Evolutionary conservation across 2,329 filamentous ascomycete genomes (phyloP).

Genomic region (Monosporascus ibericus): DNA sequence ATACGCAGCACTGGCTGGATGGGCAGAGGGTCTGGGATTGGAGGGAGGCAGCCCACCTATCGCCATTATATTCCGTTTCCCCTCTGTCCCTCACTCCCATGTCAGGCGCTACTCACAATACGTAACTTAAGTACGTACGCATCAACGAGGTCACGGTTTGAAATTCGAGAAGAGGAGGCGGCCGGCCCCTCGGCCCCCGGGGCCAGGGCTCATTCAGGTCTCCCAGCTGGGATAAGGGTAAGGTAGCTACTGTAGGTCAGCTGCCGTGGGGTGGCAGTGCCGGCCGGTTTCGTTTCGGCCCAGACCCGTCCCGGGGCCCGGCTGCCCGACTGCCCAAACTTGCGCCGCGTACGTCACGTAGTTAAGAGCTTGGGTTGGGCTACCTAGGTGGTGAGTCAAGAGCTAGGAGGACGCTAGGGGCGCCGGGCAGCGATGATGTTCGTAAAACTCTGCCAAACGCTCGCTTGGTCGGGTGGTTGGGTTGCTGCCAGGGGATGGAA

Average conservation of each 20-base stretch:
- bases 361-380: too few species aligned
- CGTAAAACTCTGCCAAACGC: too few species aligned
- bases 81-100: background rate
- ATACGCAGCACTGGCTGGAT: background rate
- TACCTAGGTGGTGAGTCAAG: too few species aligned
- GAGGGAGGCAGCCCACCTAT: conserved; percentile 2
- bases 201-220: background rate
- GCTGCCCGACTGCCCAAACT: too few species aligned
- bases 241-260: conserved; percentile 1
- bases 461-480: too few species aligned
- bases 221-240: too few species aligned
- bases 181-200: background rate
- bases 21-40: background rate
- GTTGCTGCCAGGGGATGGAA: too few species aligned
- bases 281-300: background rate
- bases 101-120: background rate
- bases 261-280: conserved; percentile 9
- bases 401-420: too few species aligned
- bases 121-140: background rate
- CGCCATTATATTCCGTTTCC: background rate
- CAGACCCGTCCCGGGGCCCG: background rate
- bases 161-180: background rate
- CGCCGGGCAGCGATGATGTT: too few species aligned
- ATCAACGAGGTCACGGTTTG: too few species aligned
- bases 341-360: too few species aligned